Base-by-base conservation (phyloP, 1,139 yeast species). In the Saccharomyces hybrid region DNA sequence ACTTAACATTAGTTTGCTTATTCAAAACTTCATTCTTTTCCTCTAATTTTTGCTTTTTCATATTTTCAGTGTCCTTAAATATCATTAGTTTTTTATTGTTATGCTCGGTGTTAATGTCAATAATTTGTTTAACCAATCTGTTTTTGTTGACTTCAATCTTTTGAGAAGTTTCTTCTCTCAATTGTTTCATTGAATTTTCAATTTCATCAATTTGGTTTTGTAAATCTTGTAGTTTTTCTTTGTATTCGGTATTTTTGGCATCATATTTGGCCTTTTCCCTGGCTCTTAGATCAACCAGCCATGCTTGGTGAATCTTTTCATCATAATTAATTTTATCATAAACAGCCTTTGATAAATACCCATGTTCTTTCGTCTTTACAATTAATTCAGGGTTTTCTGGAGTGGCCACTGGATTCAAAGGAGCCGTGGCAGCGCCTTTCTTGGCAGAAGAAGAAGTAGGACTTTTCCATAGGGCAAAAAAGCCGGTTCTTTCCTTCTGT, bases 231-330 rank as follows among this genome's bases (percentile, higher is more conserved):
- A 66, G 51, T 50, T 58, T 59, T 3, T 58, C 58, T 9, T 64
- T 58, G 50, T 64, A 67, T 27, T 59, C 62, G 24, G 55, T 48
- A 26, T 58, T 54, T 49, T 56, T 63, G 32, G 90, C 51, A 28
- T 48, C 31, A 29, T 51, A 51, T 47, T 57, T 60, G 42, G 54
- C 57, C 44, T 56, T 49, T 48, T 59, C 58, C 7, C 54, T 55
- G 29, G 53, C 49, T 19, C 57, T 54, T 41, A 54, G 62, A 12
- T 59, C 56, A 12, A 53, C 53, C 21, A 68, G 28, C 56, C 63
- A 61, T 14, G 58, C 54, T 19, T 57, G 52, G 54, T 67, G 69
- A 5, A 55, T 52, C 2, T 57, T 50, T 38, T 60, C 59, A 9
- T 67, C 65, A 49, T 62, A 64, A n/a, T 58, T 52, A 11, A 66